Conservation (phyloP, 176 grass and related monocot genomes). For the Paspalum vaginatum region DNA sequence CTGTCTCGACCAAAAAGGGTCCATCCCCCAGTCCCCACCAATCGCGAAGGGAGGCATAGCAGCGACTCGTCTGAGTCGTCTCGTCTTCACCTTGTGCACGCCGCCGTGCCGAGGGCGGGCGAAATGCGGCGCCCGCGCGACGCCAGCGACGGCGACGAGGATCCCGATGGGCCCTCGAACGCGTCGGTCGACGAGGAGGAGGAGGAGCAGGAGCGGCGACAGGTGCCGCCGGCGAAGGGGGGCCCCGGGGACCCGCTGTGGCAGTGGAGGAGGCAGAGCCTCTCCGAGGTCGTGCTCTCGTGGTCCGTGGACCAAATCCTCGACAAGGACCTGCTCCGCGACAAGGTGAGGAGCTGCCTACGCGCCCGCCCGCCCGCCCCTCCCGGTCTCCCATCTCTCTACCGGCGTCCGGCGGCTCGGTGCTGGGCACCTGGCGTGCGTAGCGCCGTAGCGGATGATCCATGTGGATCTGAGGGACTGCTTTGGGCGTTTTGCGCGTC, state of each 20-base stretch:
- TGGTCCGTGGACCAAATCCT: constrained; percentile 73
- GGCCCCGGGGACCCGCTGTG: constrained; percentile 38
- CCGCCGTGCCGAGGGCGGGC: constrained; percentile 5
- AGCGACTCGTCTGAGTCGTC: not conserved
- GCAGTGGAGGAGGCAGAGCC: constrained; percentile 49
- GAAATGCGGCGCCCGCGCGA: constrained; percentile 43
- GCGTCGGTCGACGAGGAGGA: not conserved
- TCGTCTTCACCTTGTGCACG: not conserved
- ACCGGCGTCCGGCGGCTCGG: not conserved
- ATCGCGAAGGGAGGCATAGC: not conserved
- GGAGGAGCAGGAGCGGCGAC: constrained; percentile 8
- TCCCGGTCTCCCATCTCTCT: not conserved
- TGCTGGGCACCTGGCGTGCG: constrained; percentile 6
- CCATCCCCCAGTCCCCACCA: constrained; percentile 8
- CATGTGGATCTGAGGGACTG: constrained; percentile 33
- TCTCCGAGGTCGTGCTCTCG: constrained; percentile 61
- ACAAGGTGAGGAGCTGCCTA: constrained; percentile 51
- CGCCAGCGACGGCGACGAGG: constrained; percentile 36
- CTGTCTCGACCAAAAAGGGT: not conserved
- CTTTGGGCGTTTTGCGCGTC: constrained; percentile 10
- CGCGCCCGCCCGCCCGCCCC: not conserved
- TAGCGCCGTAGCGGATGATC: constrained; percentile 13
- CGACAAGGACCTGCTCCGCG: constrained; percentile 62
- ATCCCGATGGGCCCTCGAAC: constrained; percentile 27
- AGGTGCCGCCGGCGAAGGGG: not conserved